Conservation (phyloP, 257 asterid species). For the Rehmannia glutinosa region DNA sequence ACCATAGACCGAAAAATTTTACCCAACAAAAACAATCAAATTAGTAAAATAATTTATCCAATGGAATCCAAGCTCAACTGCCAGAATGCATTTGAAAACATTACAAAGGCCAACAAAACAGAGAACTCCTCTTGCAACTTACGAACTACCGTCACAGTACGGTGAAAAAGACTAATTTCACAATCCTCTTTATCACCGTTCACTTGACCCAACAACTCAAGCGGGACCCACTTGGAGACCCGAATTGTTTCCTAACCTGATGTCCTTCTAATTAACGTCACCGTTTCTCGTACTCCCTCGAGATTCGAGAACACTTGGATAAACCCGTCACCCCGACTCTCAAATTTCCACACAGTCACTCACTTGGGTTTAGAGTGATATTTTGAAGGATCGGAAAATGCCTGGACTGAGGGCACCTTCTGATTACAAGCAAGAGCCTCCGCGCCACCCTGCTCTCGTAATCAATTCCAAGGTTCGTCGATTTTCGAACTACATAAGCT, state of each 20-base stretch:
- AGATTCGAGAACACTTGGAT: neutral
- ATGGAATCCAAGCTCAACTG: no score
- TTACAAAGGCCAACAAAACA: no score
- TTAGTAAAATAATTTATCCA: no score
- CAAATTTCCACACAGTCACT: neutral
- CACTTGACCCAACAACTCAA: neutral
- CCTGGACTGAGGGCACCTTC: constrained; percentile 82
- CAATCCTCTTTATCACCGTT: constrained; percentile 3
- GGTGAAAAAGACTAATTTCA: constrained; percentile 11
- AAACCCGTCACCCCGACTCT: neutral
- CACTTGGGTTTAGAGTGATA: neutral
- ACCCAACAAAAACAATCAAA: no score
- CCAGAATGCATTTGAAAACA: no score
- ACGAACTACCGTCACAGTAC: neutral
- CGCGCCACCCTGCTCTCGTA: constrained; percentile 69
- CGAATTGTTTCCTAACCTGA: neutral
- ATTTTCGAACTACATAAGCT: neutral
- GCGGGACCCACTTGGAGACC: neutral
- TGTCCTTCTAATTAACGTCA: no score
- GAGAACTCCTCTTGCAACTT: no score
- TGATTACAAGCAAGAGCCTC: constrained; percentile 76
- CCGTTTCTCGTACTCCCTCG: neutral
- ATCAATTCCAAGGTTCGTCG: constrained; percentile 68
- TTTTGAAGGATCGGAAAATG: constrained; percentile 32
- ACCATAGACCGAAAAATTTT: no score